Conservation (phyloP, 768 basidiomycete species). For the Antrodiella citrinella region DNA sequence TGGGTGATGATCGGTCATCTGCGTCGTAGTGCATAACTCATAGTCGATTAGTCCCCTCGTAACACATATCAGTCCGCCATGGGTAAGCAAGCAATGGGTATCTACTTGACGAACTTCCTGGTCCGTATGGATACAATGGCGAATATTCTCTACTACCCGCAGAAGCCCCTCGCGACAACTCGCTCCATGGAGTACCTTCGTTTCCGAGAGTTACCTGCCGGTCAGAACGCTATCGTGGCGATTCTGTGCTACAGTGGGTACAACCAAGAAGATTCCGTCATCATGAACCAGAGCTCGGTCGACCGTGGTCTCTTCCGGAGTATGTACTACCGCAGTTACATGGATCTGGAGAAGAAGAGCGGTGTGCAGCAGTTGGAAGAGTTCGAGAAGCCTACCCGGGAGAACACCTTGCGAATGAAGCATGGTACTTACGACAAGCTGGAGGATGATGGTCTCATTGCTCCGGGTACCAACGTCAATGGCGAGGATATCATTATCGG, state of each 20-base stretch:
- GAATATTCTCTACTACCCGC: conserved; percentile 97
- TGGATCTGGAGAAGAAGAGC: conserved; percentile 96
- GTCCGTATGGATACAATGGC: conserved; percentile 99
- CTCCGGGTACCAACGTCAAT: conserved; percentile 87
- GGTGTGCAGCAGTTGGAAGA: conserved; percentile 89
- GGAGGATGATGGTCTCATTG: conserved; percentile 93
- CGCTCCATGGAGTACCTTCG: conserved; percentile 99
- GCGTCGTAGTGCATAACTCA: conserved; percentile 5
- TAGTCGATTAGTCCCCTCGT: conserved; percentile 80
- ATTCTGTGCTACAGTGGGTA: conserved; percentile 99
- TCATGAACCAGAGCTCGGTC: conserved; percentile 99
- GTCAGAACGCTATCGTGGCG: conserved; percentile 98
- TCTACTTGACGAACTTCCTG: conserved; percentile 96
- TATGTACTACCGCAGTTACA: conserved; percentile 97
- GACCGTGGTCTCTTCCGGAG: conserved; percentile 98
- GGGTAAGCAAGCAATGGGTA: conserved; percentile 99
- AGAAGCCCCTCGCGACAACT: conserved; percentile 97
- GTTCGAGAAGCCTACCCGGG: conserved; percentile 93
- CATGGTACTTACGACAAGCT: conserved; percentile 98
- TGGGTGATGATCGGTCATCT: conserved; percentile 25
- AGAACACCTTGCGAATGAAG: conserved; percentile 92
- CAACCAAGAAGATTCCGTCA: conserved; percentile 99
- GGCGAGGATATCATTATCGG: conserved; percentile 99
- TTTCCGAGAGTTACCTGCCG: conserved; percentile 96
- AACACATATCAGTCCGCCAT: conserved; percentile 99